Base-by-base conservation (phyloP, 2,329 filamentous ascomycete species). In the Cytospora mali region DNA sequence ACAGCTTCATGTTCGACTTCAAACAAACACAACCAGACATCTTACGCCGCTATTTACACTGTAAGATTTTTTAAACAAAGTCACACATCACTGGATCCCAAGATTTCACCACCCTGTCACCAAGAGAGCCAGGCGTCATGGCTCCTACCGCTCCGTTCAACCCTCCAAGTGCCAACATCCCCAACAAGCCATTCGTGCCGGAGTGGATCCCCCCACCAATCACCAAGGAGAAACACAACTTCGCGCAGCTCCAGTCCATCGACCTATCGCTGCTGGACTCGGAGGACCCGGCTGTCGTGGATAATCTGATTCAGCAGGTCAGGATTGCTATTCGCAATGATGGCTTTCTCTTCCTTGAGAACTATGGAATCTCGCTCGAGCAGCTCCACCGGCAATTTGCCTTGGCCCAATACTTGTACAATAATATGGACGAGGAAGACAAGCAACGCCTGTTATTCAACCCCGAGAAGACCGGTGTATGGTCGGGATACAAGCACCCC, bases 401-500 rank as follows among this genome's bases (percentile, higher is more conserved):
- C 18, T 70, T 83, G 11, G 80, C 80, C 6, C 80, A 83, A 56
- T 83, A 81, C 57, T 66, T 82, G 35, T 80, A 82, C 70, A 66
- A 75, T 42, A 81, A 82, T 64, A 82, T 82, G 27, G 78, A 72
- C 16, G 77, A 81, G 7, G 77, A 80, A 61, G 81, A 83, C 66
- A 82, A 81, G 67, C 68, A 80, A 60, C 74, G 75, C 1, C 75
- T 83, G 18, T 75, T 82, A 0, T 82, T 80, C 66, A 69, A 77
- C 65, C 80, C 80, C 0, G 76, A 80, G 4, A n/a, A 57, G 29
- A 79, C 73, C 0, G 81, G 81, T n/a, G 67, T 73, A 1, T 83
- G 78, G 76, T 80, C 80, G 4, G 80, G 80, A 0, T 83, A 80
- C 70, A 83, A 83, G 68, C 80, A 75, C 65, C 79, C 66, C n/a